Evolutionary conservation across 31 red algal genomes (phyloP).

Genomic region (Odonthalia washingtoniensis): DNA sequence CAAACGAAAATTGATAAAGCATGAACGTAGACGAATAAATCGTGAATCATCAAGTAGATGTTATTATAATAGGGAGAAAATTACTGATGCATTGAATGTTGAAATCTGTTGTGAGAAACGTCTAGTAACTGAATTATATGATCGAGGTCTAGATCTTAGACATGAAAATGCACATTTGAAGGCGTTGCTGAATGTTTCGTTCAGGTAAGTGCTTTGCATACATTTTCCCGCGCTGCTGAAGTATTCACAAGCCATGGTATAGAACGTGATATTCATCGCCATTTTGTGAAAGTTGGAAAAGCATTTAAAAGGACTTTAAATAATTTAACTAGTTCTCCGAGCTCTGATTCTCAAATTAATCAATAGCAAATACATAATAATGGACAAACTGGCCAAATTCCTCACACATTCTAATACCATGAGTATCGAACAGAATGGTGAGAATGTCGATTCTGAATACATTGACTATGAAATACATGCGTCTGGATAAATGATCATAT

Average conservation of each 20-base stretch:
- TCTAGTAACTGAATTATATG: constrained; percentile 53
- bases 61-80: constrained; percentile 74
- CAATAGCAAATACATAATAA: not conserved
- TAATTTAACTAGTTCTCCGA: constrained; percentile 27
- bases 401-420: no score
- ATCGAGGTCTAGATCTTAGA: constrained; percentile 60
- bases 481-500: no score
- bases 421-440: no score
- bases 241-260: constrained; percentile 72
- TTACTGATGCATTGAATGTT: constrained; percentile 51
- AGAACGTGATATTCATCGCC: constrained; percentile 62
- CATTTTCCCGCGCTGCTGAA: constrained; percentile 59
- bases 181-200: constrained; percentile 70
- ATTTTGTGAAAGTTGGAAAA: constrained; percentile 32
- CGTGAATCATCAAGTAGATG: constrained; percentile 70
- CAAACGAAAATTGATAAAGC: constrained; percentile 60
- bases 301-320: constrained; percentile 66
- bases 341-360: not conserved
- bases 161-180: constrained; percentile 77
- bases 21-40: constrained; percentile 69
- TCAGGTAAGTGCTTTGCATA: constrained; percentile 55
- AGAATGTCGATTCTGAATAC: no score
- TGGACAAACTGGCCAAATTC: not conserved
- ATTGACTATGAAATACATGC: no score
- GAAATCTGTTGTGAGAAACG: constrained; percentile 53